phyloP scores from a whole-genome alignment of 2,329 filamentous ascomycete species.

The Paecilomyces sp. region DNA sequence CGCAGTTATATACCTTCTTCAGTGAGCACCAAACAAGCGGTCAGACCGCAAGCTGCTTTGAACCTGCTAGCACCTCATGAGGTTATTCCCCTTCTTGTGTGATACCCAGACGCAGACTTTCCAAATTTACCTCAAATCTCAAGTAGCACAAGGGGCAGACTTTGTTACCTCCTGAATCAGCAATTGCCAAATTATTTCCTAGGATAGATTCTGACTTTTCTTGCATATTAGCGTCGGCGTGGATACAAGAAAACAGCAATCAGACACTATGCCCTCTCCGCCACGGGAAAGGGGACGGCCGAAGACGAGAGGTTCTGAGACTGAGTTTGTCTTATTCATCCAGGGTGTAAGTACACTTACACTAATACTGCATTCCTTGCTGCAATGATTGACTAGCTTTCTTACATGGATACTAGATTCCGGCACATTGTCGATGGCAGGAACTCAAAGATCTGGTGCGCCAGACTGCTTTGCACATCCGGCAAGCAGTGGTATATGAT shows the following conservation, averaged over 20 bases:
- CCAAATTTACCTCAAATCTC: background rate
- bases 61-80: background rate
- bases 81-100: background rate
- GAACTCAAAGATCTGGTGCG: constrained; percentile 39
- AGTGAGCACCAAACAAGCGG: background rate
- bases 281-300: constrained; percentile 25
- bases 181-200: background rate
- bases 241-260: background rate
- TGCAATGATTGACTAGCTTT: constrained; percentile 6
- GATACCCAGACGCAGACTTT: background rate
- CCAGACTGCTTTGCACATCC: constrained; percentile 36
- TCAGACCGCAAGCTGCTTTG: background rate
- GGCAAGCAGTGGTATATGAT: constrained; percentile 38
- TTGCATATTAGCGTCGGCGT: background rate
- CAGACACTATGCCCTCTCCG: constrained; percentile 22
- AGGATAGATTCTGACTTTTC: background rate
- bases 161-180: background rate
- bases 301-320: constrained; percentile 26
- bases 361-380: background rate
- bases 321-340: constrained; percentile 39
- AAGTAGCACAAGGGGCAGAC: background rate
- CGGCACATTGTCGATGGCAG: constrained; percentile 38
- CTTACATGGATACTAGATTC: constrained; percentile 22
- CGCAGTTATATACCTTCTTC: background rate
- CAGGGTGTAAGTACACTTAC: constrained; percentile 28